Evolutionary conservation across 78 protist genomes (phyloP), one percentile per base, ranked within the genome.

Genomic region (Dictyostelium capitatum): DNA sequence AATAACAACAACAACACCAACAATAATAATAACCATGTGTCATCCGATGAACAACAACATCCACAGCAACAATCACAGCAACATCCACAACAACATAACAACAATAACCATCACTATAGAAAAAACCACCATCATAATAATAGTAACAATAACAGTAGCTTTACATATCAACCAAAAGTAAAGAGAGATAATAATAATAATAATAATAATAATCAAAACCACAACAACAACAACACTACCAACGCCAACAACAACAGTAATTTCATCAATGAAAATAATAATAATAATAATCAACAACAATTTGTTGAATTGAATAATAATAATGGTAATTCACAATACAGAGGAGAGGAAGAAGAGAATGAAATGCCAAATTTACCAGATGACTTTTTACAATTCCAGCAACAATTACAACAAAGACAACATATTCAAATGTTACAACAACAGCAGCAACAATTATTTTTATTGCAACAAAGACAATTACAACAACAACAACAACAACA

Each of bases 381-480:
- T 14, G 43, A 25, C 32, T 41, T 41, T 47, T 32, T 65, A 12
- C 84, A 30, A 56, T 65, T 6, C 8, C 84, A 74, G 10, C 82
- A 80, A 23, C 87, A 54, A 37, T 43, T 17, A 32, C 73, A 80
- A 11, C 73, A 65, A 4, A 30, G 23, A 15, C 41, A 25, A 67
- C 23, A 28, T 11, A 25, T 32, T 41, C 50, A 70, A 70, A 20
- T 20, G 11, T 79, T 47, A 43, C 89, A 82, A 47, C 89, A 59
- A 8, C 89, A 81, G 17, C 77, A 64, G 17, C 75, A 79, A 48
- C 83, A 78, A 67, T 32, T 32, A 30, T 32, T 32, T 15, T 32
- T 32, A 67, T 32, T 32, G 25, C 89, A 62, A 14, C 89, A 82
- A 32, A 50, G 50, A 50, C 75, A 79, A 56, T 62, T 48, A 30